These are phyloP conservation scores for Cymbopogon citratus DNA, from an alignment of 176 grass and related monocot species.

Conservation along the genomic window DNA sequence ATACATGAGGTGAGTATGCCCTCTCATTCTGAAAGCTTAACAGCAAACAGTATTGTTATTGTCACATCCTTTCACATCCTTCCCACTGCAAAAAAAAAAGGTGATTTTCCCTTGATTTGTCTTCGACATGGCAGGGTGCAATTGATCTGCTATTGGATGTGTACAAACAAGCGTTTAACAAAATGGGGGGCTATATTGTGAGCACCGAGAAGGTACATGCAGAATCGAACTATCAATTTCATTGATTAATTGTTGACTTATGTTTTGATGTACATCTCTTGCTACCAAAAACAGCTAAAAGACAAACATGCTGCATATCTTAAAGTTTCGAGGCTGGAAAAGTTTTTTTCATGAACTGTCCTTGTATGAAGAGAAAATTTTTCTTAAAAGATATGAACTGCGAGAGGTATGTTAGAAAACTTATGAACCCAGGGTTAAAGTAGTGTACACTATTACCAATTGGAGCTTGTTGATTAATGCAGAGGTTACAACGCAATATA, in stretches of 20 bases:
- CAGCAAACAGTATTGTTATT: not conserved
- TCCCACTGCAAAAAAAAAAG: not conserved
- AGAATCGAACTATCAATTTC: not conserved
- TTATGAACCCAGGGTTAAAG: not conserved
- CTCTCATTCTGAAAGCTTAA: not conserved
- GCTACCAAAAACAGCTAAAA: slow-evolving; percentile 31
- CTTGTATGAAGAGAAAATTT: slow-evolving; percentile 45
- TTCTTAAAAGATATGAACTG: slow-evolving; percentile 35
- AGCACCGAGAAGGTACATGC: not conserved
- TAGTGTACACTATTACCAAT: not conserved
- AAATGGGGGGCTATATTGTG: slow-evolving; percentile 45
- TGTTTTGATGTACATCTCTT: not conserved
- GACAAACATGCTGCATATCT: slow-evolving; percentile 35
- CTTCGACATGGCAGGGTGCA: slow-evolving; percentile 27
- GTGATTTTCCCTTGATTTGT: not conserved
- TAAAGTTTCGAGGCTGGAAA: slow-evolving; percentile 39
- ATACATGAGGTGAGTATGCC: slow-evolving; percentile 49
- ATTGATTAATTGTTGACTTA: not conserved
- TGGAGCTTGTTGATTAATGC: not conserved
- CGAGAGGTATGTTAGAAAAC: slow-evolving; percentile 18
- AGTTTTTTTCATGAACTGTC: slow-evolving; percentile 37
- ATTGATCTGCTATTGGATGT: slow-evolving; percentile 49
- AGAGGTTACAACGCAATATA: not conserved
- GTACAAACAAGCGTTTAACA: slow-evolving; percentile 51
- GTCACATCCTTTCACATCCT: too few relatives aligned